Base-by-base conservation (phyloP, 441 rosid species). In the Iberis amara region DNA sequence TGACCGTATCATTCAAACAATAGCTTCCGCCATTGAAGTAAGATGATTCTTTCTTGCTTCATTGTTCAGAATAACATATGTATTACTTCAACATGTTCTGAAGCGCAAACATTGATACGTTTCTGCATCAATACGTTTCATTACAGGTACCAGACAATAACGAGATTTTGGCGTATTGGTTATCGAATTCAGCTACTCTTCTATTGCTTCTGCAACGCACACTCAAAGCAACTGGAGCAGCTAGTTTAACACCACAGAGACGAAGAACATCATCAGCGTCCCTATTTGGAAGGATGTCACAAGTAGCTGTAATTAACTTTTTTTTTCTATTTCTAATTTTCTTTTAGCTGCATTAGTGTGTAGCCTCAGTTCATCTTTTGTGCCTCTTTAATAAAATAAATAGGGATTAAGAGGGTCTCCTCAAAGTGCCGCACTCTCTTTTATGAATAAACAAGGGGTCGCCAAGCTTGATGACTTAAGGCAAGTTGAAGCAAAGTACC, bases 401-500 rank as follows among this genome's bases (percentile, higher is more conserved):
- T 71, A 90, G 99, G 96, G 96, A 52, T 54, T 94, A 43, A 77
- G 96, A 43, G 73, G 79, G 28, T 85, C 99, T 71, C 98, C 99
- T 56, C 99, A 90, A 76, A 77, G 90, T 79, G 73, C 92, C 61
- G 98, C 89, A 28, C 77, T 90, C 70, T 82, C 96, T 40, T 81
- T 89, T 76, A 79, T 89, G 52, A 87, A 78, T 72, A 79, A 89
- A 57, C 79, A 89, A 56, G 82, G 84, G 30, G 70, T 83, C 72
- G 77, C 84, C 54, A 84, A 90, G 69, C 77, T 78, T 63, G 98
- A 94, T 66, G 96, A 87, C 70, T 59, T 86, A 56, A 75, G 94
- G 40, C 99, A 94, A 70, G 99, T 94, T 58, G 99, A 94, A 75
- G 98, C 99, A 55, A 90, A 94, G 69, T 94, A 94, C 73, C 99